phyloP scores from a whole-genome alignment of 2,329 filamentous ascomycete genomes.

The Teratosphaeria gauchensis region DNA sequence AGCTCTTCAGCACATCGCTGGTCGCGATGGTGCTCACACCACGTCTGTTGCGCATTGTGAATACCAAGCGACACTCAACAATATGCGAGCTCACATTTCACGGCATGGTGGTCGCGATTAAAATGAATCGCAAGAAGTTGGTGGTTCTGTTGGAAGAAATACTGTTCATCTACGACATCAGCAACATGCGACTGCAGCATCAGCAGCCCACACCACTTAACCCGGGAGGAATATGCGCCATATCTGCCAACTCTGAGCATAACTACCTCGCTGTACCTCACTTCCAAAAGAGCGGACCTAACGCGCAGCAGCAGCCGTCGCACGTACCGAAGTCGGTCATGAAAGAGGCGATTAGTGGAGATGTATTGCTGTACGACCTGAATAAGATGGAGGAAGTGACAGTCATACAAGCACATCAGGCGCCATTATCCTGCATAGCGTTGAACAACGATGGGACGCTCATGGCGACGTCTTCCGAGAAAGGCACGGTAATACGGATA shows the following conservation, averaged over 20 bases:
- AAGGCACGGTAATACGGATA: constrained; percentile 92
- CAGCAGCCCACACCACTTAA: constrained; percentile 93
- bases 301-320: constrained; percentile 46
- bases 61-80: constrained; percentile 80
- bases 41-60: constrained; percentile 86
- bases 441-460: constrained; percentile 88
- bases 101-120: constrained; percentile 87
- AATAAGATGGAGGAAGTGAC: constrained; percentile 85
- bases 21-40: constrained; percentile 90
- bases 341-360: constrained; percentile 64
- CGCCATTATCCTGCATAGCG: constrained; percentile 80
- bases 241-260: constrained; percentile 89
- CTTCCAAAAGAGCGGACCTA: constrained; percentile 48
- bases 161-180: constrained; percentile 97
- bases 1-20: constrained; percentile 96
- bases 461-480: constrained; percentile 90
- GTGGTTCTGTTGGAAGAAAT: constrained; percentile 91
- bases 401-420: constrained; percentile 88
- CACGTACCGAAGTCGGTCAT: constrained; percentile 76
- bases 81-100: constrained; percentile 99
- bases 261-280: constrained; percentile 93
- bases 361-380: constrained; percentile 88
- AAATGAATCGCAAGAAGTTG: constrained; percentile 85
- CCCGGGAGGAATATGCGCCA: constrained; percentile 72
- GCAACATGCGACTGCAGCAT: constrained; percentile 91